A percentile compares a stretch with the other conserved stretches of the same genome.
Conservation (phyloP, 2,329 filamentous ascomycete species). For the Diaporthe citriasiana region DNA sequence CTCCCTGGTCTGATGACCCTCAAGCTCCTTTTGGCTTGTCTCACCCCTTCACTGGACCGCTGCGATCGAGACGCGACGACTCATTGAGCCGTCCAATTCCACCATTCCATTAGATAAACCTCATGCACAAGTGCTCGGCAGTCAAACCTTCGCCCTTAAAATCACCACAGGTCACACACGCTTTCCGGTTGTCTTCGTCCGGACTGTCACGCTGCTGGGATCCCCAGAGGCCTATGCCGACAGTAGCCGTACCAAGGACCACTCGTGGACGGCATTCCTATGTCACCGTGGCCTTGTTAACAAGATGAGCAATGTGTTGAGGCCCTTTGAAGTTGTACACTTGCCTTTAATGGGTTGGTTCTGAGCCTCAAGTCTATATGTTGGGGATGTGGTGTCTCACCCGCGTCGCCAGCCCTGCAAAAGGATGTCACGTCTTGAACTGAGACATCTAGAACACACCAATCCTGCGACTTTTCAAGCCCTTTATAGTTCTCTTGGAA, state of each 20-base stretch:
- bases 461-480: too few species aligned
- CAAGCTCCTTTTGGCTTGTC: not conserved
- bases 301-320: not conserved
- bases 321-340: not conserved
- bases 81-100: not conserved
- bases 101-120: constrained; percentile 30
- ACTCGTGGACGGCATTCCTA: not conserved
- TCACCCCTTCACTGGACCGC: not conserved
- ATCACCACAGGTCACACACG: not conserved
- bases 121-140: constrained; percentile 20
- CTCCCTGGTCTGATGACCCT: not conserved
- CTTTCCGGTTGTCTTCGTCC: not conserved
- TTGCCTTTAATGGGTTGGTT: not conserved
- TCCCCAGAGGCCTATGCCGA: constrained; percentile 6
- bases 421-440: not conserved
- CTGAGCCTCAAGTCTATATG: not conserved
- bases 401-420: not conserved
- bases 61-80: not conserved
- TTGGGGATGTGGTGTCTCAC: not conserved
- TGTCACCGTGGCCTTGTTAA: not conserved
- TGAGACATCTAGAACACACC: not conserved
- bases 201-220: constrained; percentile 2
- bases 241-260: constrained; percentile 7
- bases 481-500: not conserved
- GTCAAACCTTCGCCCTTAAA: not conserved